These are phyloP conservation scores for Triticum turgidum DNA, from an alignment of 176 grass and related monocot genomes.

Conservation along the genomic window DNA sequence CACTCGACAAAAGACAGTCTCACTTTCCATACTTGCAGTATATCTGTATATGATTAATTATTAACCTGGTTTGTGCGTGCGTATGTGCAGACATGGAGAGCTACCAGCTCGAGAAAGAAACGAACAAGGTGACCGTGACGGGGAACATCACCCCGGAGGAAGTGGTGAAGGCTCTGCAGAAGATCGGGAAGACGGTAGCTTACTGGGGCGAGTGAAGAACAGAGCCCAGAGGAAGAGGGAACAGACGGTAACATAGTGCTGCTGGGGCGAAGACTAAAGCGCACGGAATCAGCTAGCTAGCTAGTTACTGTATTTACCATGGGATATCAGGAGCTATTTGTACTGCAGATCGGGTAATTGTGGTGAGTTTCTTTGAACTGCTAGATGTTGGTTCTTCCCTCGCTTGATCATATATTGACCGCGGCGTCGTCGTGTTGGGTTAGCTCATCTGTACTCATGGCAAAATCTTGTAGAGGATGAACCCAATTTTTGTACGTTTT, in stretches of 20 bases:
- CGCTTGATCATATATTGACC: background rate
- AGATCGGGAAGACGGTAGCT: slow-evolving; percentile 83
- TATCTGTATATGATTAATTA: background rate
- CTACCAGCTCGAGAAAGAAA: slow-evolving; percentile 67
- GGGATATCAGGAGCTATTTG: background rate
- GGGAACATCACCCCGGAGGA: slow-evolving; percentile 79
- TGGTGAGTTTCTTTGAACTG: background rate
- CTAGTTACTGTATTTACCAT: background rate
- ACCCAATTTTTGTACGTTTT: background rate
- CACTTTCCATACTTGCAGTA: background rate
- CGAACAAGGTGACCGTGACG: slow-evolving; percentile 92
- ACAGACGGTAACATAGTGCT: slow-evolving; percentile 34
- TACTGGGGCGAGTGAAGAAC: slow-evolving; percentile 53
- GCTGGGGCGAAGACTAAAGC: slow-evolving; percentile 35
- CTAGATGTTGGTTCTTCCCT: background rate
- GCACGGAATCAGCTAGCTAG: background rate
- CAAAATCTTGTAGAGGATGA: background rate
- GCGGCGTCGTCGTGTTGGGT: background rate
- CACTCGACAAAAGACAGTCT: background rate
- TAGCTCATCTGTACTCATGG: background rate
- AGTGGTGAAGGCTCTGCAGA: slow-evolving; percentile 79
- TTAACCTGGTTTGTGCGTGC: background rate
- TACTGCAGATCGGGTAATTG: background rate
- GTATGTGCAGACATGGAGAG: slow-evolving; percentile 76
- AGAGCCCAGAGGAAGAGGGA: slow-evolving; percentile 38